phyloP scores from a whole-genome alignment of 192 early-diverging fungal species.

The Rhizophagus clarus region DNA sequence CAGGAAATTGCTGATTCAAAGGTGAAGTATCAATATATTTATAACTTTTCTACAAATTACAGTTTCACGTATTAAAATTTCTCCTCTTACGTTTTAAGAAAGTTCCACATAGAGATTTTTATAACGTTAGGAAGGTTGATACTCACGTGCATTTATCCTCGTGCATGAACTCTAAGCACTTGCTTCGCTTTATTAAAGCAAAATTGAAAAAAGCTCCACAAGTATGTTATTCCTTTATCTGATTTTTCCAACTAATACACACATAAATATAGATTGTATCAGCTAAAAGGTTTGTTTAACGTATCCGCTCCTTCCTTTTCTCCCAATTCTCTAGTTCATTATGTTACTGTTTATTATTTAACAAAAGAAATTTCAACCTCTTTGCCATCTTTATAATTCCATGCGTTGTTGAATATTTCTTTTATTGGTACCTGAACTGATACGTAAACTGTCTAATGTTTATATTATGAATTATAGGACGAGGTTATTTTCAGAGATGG shows the following conservation, averaged over 20 bases:
- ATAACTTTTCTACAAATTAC: neutral
- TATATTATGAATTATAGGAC: constrained; percentile 44
- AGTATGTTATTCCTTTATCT: constrained; percentile 39
- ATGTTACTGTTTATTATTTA: no score
- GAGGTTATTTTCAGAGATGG: constrained; percentile 86
- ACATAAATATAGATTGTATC: no score
- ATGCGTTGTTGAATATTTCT: no score
- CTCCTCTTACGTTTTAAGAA: constrained; percentile 35
- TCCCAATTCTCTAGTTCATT: no score
- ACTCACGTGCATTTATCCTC: constrained; percentile 93
- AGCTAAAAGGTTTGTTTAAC: no score
- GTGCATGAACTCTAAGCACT: constrained; percentile 97
- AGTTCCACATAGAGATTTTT: constrained; percentile 94
- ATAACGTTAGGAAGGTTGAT: constrained; percentile 98
- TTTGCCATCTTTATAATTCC: no score
- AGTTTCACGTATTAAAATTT: neutral
- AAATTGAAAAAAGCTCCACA: constrained; percentile 79
- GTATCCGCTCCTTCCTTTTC: no score
- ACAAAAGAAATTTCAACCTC: no score
- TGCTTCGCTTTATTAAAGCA: constrained; percentile 93
- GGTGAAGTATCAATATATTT: constrained; percentile 35
- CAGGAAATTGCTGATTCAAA: constrained; percentile 92
- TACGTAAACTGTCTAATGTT: no score
- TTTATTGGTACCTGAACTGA: no score
- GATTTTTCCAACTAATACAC: neutral